A percentile compares a stretch with the other conserved stretches of the same genome.
Conservation (phyloP, 306 rosid species). For the Crotalaria pallida region DNA sequence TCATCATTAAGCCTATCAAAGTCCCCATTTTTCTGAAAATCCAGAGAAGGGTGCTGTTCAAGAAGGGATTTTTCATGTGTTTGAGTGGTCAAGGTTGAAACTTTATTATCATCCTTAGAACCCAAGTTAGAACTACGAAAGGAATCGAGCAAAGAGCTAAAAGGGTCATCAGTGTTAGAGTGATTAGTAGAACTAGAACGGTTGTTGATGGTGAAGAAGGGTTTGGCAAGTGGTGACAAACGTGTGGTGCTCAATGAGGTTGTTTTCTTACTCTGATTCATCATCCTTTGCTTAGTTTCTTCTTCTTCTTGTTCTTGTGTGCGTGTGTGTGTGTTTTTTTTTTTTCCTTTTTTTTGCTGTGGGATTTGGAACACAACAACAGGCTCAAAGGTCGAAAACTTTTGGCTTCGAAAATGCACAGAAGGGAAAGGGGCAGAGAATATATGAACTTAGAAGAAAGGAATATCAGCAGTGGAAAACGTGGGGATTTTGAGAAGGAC, state of each 20-base stretch:
- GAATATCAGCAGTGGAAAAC: neutral
- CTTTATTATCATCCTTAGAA: conserved; percentile 5
- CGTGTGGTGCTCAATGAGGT: conserved; percentile 30
- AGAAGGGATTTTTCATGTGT: conserved; percentile 4
- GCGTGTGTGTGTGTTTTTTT: too few relatives aligned
- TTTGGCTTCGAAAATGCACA: neutral
- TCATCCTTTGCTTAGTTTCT: conserved; percentile 5
- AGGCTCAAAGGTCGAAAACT: neutral
- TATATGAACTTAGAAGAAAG: neutral
- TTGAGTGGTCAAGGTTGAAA: conserved; percentile 11
- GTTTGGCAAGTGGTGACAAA: conserved; percentile 61
- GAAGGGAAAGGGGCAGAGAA: neutral
- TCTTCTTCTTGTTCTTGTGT: too few relatives aligned
- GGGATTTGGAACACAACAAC: neutral
- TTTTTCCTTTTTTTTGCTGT: neutral
- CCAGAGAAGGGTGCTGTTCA: conserved; percentile 17
- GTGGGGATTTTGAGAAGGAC: neutral
- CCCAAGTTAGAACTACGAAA: conserved; percentile 20
- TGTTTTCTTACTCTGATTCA: conserved; percentile 21
- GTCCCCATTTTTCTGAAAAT: conserved; percentile 17
- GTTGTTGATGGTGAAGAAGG: conserved; percentile 49
- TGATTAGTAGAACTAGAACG: conserved; percentile 3
- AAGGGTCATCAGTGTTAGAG: conserved; percentile 29
- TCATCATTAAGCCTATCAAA: conserved; percentile 16
- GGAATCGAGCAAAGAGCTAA: conserved; percentile 32